phyloP scores from a whole-genome alignment of 2,329 filamentous ascomycete genomes.

The Monilinia aucupariae region DNA sequence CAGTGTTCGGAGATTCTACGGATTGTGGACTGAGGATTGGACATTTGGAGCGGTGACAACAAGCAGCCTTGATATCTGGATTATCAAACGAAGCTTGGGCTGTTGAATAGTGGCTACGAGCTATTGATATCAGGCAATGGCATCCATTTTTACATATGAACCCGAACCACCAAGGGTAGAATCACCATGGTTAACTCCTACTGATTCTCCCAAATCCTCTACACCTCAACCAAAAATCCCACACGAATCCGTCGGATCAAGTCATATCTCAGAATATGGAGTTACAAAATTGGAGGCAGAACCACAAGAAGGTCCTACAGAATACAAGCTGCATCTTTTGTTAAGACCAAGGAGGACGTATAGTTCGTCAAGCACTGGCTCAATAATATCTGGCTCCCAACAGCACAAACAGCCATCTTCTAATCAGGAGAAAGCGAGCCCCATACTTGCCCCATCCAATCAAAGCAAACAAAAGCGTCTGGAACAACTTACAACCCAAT shows the following conservation, averaged over 20 bases:
- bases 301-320: slow-evolving; percentile 87
- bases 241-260: slow-evolving; percentile 32
- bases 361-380: slow-evolving; percentile 61
- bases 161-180: slow-evolving; percentile 80
- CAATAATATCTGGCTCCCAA: slow-evolving; percentile 38
- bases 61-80: background rate
- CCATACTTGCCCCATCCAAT: slow-evolving; percentile 36
- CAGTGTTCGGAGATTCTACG: slow-evolving; percentile 9
- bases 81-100: background rate
- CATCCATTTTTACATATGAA: slow-evolving; percentile 94
- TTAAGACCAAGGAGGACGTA: slow-evolving; percentile 73
- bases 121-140: slow-evolving; percentile 50
- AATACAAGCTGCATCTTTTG: slow-evolving; percentile 93
- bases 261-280: slow-evolving; percentile 53
- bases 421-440: slow-evolving; percentile 20
- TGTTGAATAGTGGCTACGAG: background rate
- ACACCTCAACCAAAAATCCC: slow-evolving; percentile 23
- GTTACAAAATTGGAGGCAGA: slow-evolving; percentile 80
- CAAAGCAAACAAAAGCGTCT: slow-evolving; percentile 77
- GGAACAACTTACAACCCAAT: slow-evolving; percentile 87
- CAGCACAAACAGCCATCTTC: slow-evolving; percentile 25
- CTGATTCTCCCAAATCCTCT: slow-evolving; percentile 34
- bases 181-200: slow-evolving; percentile 76
- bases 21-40: background rate
- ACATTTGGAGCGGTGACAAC: background rate